Percentiles rank a stretch among this genome's conserved stretches.
These are phyloP conservation scores for Spergularia marina DNA, from an alignment of 148 eudicot genomes.

Conservation along the genomic window DNA sequence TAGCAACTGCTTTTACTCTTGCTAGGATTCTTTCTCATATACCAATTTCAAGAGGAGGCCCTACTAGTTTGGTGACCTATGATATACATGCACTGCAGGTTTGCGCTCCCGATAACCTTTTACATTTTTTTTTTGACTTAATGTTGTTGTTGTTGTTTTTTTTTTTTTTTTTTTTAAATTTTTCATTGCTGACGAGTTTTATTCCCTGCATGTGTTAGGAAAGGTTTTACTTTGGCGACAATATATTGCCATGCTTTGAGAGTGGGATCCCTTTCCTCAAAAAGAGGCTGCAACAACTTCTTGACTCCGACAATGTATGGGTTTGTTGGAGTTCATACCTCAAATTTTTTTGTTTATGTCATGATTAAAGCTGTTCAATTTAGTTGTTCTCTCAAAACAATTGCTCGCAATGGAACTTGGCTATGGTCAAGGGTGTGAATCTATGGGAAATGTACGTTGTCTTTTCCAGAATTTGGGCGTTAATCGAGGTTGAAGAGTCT, in stretches of 20 bases:
- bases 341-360: background rate
- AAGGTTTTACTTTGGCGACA: constrained; percentile 97
- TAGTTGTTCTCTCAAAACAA: background rate
- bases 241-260: constrained; percentile 93
- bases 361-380: background rate
- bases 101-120: constrained; percentile 6
- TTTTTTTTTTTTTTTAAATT: background rate
- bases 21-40: constrained; percentile 86
- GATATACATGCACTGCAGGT: constrained; percentile 99
- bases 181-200: constrained; percentile 4
- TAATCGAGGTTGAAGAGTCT: too few relatives aligned
- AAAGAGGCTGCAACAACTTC: constrained; percentile 86
- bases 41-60: constrained; percentile 91
- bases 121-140: too few relatives aligned
- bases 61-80: constrained; percentile 85
- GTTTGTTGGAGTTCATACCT: constrained; percentile 12
- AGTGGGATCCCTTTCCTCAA: constrained; percentile 93
- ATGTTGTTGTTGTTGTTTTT: too few relatives aligned
- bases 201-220: constrained; percentile 49
- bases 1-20: constrained; percentile 95
- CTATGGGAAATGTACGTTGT: too few relatives aligned
- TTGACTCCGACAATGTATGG: constrained; percentile 91
- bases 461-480: too few relatives aligned
- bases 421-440: too few relatives aligned
- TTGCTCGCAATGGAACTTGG: too few relatives aligned